Conservation (phyloP, 495 filamentous ascomycete species). For the Xylaria palmicola region DNA sequence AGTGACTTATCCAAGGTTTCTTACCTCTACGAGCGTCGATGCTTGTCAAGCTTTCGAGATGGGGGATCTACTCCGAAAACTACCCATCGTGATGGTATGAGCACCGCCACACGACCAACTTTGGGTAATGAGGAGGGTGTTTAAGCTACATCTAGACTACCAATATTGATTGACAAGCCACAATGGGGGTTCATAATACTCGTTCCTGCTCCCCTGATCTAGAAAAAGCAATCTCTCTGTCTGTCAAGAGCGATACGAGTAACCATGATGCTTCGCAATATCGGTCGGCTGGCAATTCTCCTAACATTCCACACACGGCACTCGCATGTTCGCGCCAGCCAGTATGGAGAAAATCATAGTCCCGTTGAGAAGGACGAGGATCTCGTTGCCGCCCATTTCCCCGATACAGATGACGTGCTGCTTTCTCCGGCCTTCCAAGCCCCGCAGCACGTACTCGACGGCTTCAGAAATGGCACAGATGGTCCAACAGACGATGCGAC, state of each 20-base stretch:
- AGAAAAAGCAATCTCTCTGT: background rate
- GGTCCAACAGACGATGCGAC: slow-evolving; percentile 26
- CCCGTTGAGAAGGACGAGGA: slow-evolving; percentile 26
- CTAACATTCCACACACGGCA: background rate
- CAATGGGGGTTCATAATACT: too few species aligned
- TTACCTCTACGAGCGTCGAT: too few species aligned
- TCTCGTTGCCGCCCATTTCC: slow-evolving; percentile 27
- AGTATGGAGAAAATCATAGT: slow-evolving; percentile 28
- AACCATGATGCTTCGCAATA: slow-evolving; percentile 5
- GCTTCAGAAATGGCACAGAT: slow-evolving; percentile 27
- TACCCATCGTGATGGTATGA: too few species aligned
- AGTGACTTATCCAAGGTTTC: too few species aligned
- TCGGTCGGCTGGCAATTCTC: background rate
- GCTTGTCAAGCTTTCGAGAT: too few species aligned
- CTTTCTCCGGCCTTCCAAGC: slow-evolving; percentile 26
- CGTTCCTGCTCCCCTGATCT: too few species aligned
- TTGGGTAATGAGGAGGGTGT: too few species aligned
- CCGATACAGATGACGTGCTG: slow-evolving; percentile 24
- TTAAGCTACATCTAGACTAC: too few species aligned
- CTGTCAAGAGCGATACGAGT: background rate
- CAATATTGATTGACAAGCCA: too few species aligned
- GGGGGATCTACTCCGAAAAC: too few species aligned
- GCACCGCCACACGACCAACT: too few species aligned
- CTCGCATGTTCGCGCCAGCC: slow-evolving; percentile 10
- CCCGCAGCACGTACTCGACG: slow-evolving; percentile 15